Base-by-base conservation (phyloP, 208 protist genomes). In the Naegleria fowleri region DNA sequence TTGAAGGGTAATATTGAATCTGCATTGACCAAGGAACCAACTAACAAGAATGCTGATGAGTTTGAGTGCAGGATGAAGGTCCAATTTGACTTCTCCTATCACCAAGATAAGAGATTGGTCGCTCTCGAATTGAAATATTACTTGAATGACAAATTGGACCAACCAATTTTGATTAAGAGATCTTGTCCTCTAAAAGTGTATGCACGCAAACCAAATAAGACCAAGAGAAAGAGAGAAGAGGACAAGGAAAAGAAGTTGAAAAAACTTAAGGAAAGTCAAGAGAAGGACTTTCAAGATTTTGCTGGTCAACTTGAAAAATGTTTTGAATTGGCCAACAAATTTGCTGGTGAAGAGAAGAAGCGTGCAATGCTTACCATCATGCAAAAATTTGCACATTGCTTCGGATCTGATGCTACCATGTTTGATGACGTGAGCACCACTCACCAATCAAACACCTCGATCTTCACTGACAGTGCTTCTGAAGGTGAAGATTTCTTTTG, bases 1-100 rank as follows among this genome's bases (percentile, higher is more conserved):
- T 15, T 88, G 6, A 88, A 58, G 33, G 85, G 85, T 43, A 39
- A 58, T 22, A 38, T 58, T 38, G 85, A 88, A 88, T 29, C 25
- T 38, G 39, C 85, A 7, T 39, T 88, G 22, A 58, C 85, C n/a
- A 48, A 88, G 5, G 29, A 15, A 36, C 39, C 85, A 29, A 79
- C 67, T 25, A 79, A n/a, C n/a, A 88, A 48, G 22, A 39, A 39
- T 29, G 41, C 39, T 58, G 43, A 88, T 58, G 85, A 88, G 6
- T 58, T 88, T 48, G 43, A 40, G 11, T 40, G 33, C 5, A 16
- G 19, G 4, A 58, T 88, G 41, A 48, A 58, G 25, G 36, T 58
- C n/a, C 85, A 88, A 88, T 88, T 88, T 13, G 43, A 88, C 19
- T 58, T 59, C 9, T 88, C 85, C 33, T 88, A 88, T 29, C 85